Evolutionary conservation across 441 rosid genomes (phyloP), one percentile per base, ranked within the genome.

Genomic region (Brassica hybrid): DNA sequence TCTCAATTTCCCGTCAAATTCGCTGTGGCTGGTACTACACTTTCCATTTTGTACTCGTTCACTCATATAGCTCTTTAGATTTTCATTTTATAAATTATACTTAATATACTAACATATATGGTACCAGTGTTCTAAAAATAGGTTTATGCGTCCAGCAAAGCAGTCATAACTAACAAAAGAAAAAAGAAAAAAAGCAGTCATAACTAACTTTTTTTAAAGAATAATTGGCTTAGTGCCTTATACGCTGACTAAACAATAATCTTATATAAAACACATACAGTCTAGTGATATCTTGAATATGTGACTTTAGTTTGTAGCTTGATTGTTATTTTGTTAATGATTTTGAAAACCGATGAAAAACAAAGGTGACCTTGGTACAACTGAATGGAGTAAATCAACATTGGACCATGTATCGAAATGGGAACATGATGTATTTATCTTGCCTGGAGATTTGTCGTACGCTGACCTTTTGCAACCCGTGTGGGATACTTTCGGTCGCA

Each of bases 341-440:
- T 74, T 30, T 75, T 60, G 32, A 11, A 16, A 9, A 23, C 34
- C 52, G 17, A n/a, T 13, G 8, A 11, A 38, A 30, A 60, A 64
- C 65, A 72, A 75, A 84, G 96, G 94, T 18, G 97, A 90, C 67
- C 82, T 90, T 61, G 97, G 97, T 13, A 93, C 86, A 63, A 87
- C 91, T 0, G 89, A 69, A 0, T 86, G 90, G 89, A 87, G 89
- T 18, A 71, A 75, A 10, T 80, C 91, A 9, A 90, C 97, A 52
- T 82, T 91, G 36, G 74, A 86, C 8, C 93, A 90, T 80, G 30
- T 90, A 18, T 70, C 80, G 0, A 70, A 80, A 62, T 87, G 88
- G 23, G 78, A 77, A 10, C 85, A 88, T 71, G 86, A 87, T 59
- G 63, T 88, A 59, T 72, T 90, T 27, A 67, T 91, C 21, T 74